Evolutionary conservation across 306 rosid species (phyloP), one percentile per base, ranked within the genome.

Genomic region (Hippophae tibetana): DNA sequence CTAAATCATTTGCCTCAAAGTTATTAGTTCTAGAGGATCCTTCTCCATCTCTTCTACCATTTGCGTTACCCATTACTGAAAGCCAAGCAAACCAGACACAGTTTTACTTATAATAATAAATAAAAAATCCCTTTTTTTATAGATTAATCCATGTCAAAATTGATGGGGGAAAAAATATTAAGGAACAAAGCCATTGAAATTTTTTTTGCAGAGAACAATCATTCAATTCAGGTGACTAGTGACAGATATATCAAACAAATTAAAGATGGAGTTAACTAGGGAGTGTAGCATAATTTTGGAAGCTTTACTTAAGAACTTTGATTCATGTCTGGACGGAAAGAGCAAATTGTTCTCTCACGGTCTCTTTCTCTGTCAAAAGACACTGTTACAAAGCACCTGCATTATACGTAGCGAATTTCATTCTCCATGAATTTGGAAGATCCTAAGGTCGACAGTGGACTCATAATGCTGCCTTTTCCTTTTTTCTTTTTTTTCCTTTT

Each of bases 391-490:
- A 74, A 71, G 75, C 60, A 69, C 74, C 70, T 65, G 79, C 74
- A 63, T 57, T 60, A 70, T 58, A 58, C 64, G 57, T 72, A 72
- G 81, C 46, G 56, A 61, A 74, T 74, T 76, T 67, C 74, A 74
- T 86, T 78, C 86, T 88, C 99, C 99, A 79, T 65, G 81, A 82
- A 69, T 69, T 66, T 68, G 83, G 83, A 78, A 74, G 79, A 74
- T 78, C 78, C 74, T 52, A 42, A 54, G 51, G 42, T 73, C 65
- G 73, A 52, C 69, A 45, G 42, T 73, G 69, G 73, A 52, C 69
- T 64, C 50, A 62, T 62, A 58, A 65, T 61, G 68, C 42, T 55
- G 76, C 61, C 50, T 61, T 62, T 62, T 67, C 79, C 76, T 74
- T 79, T 75, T 73, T 50, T 80, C 81, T 72, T 47, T 58, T 72